Evolutionary conservation across 441 rosid species (phyloP).

Genomic region (Pelargonium fulgidum): DNA sequence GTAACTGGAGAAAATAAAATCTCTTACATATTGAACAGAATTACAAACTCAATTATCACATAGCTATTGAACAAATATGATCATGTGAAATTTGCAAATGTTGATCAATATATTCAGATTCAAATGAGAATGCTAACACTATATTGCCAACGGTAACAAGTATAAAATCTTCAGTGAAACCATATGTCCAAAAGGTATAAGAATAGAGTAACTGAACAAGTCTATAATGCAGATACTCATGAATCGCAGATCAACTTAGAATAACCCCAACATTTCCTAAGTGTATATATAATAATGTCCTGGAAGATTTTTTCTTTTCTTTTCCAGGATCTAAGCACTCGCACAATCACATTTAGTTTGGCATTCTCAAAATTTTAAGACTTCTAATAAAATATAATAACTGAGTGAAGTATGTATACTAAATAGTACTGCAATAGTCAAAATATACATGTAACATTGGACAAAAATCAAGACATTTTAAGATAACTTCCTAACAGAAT

Average conservation of each 20-base stretch:
- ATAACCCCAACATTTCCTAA: not conserved
- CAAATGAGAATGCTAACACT: not conserved
- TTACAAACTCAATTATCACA: not conserved
- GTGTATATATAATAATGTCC: not conserved
- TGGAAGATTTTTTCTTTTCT: not conserved
- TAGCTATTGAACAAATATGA: not conserved
- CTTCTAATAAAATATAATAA: not conserved
- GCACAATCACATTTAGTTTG: conserved; percentile 1
- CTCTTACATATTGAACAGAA: not conserved
- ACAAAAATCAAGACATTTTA: too few species aligned
- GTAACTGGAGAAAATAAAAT: not conserved
- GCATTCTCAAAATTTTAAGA: not conserved
- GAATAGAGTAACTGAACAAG: not conserved
- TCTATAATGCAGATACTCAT: conserved; percentile 1
- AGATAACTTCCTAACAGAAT: not conserved
- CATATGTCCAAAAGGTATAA: not conserved
- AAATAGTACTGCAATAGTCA: not conserved
- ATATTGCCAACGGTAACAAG: not conserved
- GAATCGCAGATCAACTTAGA: not conserved
- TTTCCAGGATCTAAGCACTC: not conserved
- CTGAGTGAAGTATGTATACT: not conserved
- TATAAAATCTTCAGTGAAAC: not conserved
- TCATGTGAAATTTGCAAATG: not conserved
- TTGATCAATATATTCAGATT: not conserved
- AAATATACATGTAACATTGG: not conserved